These are phyloP conservation scores for Apium graveolens DNA, from an alignment of 129 eudicot species.

Conservation along the genomic window DNA sequence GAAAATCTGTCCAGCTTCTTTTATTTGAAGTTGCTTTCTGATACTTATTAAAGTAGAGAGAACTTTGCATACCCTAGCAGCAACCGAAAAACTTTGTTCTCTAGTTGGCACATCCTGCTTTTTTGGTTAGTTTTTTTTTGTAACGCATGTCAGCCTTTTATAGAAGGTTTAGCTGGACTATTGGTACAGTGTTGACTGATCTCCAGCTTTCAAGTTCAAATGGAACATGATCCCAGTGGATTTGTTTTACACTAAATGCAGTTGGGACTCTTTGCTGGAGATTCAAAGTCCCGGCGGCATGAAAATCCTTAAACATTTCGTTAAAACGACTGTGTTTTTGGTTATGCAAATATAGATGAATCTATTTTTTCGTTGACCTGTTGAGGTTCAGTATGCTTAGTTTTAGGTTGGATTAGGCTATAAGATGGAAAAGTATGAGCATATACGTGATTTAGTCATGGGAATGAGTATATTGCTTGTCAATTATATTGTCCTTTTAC, in stretches of 20 bases:
- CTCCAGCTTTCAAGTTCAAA: neutral
- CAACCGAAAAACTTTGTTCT: neutral
- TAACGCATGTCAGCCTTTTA: neutral
- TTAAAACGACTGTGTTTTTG: neutral
- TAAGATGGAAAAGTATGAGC: neutral
- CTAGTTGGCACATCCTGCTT: neutral
- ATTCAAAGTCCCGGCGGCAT: neutral
- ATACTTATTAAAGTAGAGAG: neutral
- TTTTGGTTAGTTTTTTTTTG: neutral
- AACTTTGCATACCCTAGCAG: neutral
- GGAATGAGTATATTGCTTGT: neutral
- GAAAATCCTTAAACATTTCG: neutral
- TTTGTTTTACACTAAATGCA: neutral
- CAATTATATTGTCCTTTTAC: neutral
- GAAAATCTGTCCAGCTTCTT: neutral
- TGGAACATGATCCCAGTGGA: neutral
- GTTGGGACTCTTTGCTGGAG: neutral
- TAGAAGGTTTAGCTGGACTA: neutral
- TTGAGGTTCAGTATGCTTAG: neutral
- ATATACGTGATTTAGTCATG: neutral
- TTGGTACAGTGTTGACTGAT: neutral
- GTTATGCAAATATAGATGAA: neutral
- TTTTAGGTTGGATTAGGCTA: neutral
- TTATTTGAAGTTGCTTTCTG: neutral
- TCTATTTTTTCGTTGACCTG: neutral